A percentile compares a stretch with the other conserved stretches of the same genome.
phyloP scores from a whole-genome alignment of 148 eudicot species.

The Rhododendron molle region DNA sequence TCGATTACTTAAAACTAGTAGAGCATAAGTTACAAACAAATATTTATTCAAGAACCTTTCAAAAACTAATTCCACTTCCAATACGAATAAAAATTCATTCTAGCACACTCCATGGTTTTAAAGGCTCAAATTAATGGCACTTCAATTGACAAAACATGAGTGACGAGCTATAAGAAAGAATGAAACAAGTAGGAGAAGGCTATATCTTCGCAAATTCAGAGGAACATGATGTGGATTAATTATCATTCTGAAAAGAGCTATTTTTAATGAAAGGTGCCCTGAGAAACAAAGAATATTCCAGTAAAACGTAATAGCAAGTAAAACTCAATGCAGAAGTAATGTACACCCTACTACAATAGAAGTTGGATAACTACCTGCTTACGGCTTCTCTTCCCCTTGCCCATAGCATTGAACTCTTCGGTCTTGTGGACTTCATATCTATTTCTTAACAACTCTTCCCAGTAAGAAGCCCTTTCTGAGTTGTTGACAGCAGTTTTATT shows the following conservation, averaged over 20 bases:
- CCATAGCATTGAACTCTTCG: conserved; percentile 85
- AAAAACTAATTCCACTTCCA: conserved; percentile 4
- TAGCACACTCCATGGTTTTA: neutral
- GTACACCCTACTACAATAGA: neutral
- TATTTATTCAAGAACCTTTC: neutral
- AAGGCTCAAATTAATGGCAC: neutral
- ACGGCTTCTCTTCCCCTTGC: conserved; percentile 96
- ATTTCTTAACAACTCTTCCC: conserved; percentile 88
- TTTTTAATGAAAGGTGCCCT: neutral
- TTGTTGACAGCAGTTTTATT: conserved; percentile 40
- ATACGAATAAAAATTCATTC: neutral
- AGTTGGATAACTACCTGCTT: conserved; percentile 57
- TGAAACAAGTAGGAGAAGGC: neutral
- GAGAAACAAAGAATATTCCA: neutral
- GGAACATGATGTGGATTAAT: neutral
- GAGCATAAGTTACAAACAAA: neutral
- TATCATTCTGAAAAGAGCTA: neutral
- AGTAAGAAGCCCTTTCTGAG: conserved; percentile 62
- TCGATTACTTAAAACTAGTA: neutral
- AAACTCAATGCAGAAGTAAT: neutral
- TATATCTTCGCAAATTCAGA: neutral
- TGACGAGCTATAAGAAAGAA: neutral
- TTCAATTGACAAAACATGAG: neutral
- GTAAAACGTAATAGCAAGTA: neutral
- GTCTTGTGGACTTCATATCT: conserved; percentile 76